Base-by-base conservation (phyloP, 192 early-diverging fungal species). In the Phlyctochytrium planicorne region DNA sequence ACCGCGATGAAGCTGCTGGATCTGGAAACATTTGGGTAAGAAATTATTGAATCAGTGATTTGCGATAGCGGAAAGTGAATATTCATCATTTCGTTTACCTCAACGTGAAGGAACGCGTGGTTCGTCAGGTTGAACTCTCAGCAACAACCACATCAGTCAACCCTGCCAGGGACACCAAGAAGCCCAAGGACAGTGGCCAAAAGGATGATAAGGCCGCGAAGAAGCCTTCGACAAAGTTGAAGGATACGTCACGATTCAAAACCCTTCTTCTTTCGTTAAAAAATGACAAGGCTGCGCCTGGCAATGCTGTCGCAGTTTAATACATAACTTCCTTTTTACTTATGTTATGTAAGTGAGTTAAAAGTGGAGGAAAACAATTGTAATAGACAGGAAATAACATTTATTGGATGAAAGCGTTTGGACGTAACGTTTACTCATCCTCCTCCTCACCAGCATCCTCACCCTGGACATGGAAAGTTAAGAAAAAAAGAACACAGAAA, bases 21-120 rank as follows among this genome's bases (percentile, higher is more conserved):
- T 27, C 53, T n/a, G 80, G 79, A 53, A 85, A 56, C 12, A 72
- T 84, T 52, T 85, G 84, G 80, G 83, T 82, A 67, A 1, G 40
- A 50, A 50, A 50, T 14, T 10, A 50, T 10, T 50, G 40, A 50
- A 50, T n/a, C 12, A 50, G n/a, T 50, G 10, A 10, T 14, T 10
- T 10, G 12, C 12, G n/a, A 50, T n/a, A n/a, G n/a, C 40, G n/a
- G 40, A n/a, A 50, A 50, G 40, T 10, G 40, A 50, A n/a, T 50
- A n/a, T 50, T 50, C n/a, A n/a, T 20, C 30, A 0, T 16, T n/a
- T 53, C n/a, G 6, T 27, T 34, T 20, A 2, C 29, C 52, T 34
- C 35, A 50, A 23, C 53, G 6, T 57, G 20, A 25, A 80, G 81
- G 82, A 80, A 53, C 73, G 75, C 12, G 79, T 74, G 29, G 71